phyloP scores from a whole-genome alignment of 2,329 filamentous ascomycete species.

The Coniosporium tulheliwenetii region DNA sequence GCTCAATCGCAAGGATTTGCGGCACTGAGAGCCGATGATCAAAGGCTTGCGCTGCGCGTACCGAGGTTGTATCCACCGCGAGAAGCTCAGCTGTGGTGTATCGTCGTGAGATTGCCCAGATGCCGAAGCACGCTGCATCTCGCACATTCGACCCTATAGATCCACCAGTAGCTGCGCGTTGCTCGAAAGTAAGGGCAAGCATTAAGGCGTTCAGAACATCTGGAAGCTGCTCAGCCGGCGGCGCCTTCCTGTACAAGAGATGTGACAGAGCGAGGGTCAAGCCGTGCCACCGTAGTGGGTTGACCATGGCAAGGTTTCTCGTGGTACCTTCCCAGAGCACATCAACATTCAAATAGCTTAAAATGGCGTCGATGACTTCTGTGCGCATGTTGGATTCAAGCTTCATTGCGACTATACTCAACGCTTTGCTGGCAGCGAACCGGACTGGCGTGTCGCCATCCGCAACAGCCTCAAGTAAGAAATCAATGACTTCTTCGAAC shows the following conservation, averaged over 20 bases:
- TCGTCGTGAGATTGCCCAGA: slow-evolving; percentile 81
- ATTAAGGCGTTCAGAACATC: slow-evolving; percentile 64
- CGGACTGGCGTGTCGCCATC: slow-evolving; percentile 88
- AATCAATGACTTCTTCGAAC: slow-evolving; percentile 68
- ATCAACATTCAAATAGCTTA: slow-evolving; percentile 51
- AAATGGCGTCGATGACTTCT: slow-evolving; percentile 75
- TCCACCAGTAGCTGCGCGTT: slow-evolving; percentile 68
- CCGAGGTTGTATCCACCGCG: slow-evolving; percentile 33
- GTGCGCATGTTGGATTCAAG: slow-evolving; percentile 66
- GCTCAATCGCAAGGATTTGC: slow-evolving; percentile 64
- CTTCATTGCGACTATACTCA: slow-evolving; percentile 73
- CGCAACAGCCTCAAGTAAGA: slow-evolving; percentile 59
- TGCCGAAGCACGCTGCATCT: slow-evolving; percentile 89
- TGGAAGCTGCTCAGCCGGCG: slow-evolving; percentile 53
- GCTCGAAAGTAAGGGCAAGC: slow-evolving; percentile 74
- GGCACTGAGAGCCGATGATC: slow-evolving; percentile 34
- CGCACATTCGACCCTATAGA: slow-evolving; percentile 81
- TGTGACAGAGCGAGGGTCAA: slow-evolving; percentile 77
- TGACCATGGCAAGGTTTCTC: slow-evolving; percentile 57
- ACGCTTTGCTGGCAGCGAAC: slow-evolving; percentile 79
- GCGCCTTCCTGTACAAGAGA: slow-evolving; percentile 69
- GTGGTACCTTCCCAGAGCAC: slow-evolving; percentile 37
- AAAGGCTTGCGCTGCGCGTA: slow-evolving; percentile 28
- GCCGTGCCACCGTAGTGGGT: slow-evolving; percentile 82
- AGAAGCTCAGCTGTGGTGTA: slow-evolving; percentile 70